Evolutionary conservation across 1,284 basidiomycete species (phyloP), one percentile per base, ranked within the genome.

Genomic region (Cutaneotrichosporon spelunceum): DNA sequence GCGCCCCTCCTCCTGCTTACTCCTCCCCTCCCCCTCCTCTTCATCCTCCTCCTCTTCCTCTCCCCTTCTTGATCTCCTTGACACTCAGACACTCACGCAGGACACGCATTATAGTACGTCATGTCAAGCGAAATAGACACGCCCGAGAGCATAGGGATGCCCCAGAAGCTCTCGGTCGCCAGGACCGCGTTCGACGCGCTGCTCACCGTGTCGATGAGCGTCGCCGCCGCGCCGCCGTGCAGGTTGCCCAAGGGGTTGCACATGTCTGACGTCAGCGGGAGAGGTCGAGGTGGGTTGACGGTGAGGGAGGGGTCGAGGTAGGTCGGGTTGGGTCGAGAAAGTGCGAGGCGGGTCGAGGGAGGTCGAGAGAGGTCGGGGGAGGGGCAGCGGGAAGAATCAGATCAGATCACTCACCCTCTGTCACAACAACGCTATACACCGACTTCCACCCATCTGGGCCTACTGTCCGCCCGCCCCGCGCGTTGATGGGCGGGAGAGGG

Each of bases 181-280:
- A 74, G 60, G 2, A 62, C 21, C 24, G 50, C 48, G 34, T 56
- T 29, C 14, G 61, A 61, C 5, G 47, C 39, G 1, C 61, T 61
- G 6, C 57, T 24, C 13, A 56, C 55, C 30, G 55, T 47, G 45
- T 77, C 75, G 13, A 75, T 64, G n/a, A 77, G 56, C 68, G 70
- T 75, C 6, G 68, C 64, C 9, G 68, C 64, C 0, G 72, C 73
- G 10, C 72, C 75, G 27, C 75, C 75, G 63, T 77, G 75, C 59
- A 77, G 58, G 13, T 57, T 66, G 5, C 67, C 68, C 8, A 69
- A 52, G 10, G 59, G 56, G 56, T 77, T 77, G 7, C 64, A 62
- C 74, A 72, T 73, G 13, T 68, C 74, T 76, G 55, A 2, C 19
- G 36, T 36, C n/a, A 23, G 58, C 59, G 29, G 47, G 52, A 29